Conservation (phyloP, 345 rosid genomes). For the Alliaria petiolata region DNA sequence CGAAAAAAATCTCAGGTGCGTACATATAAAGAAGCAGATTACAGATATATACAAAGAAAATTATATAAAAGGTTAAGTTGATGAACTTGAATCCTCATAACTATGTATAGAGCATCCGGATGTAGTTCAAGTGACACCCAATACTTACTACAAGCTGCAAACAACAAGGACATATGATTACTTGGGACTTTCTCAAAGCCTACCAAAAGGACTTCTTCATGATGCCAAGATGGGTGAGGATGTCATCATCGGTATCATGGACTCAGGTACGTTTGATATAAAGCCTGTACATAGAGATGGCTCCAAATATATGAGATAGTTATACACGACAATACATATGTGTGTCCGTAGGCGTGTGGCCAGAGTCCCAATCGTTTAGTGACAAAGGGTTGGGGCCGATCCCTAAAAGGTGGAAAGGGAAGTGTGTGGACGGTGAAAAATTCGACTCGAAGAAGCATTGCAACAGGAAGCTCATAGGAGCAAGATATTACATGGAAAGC, state of each 20-base stretch:
- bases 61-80: background rate
- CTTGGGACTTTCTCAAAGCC: constrained; percentile 41
- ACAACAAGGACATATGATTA: constrained; percentile 69
- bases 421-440: constrained; percentile 3
- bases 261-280: constrained; percentile 39
- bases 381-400: constrained; percentile 24
- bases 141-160: constrained; percentile 46
- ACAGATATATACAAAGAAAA: background rate
- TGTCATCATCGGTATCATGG: constrained; percentile 57
- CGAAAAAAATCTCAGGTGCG: constrained; percentile 23
- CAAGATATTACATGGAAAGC: constrained; percentile 36
- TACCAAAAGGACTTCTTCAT: constrained; percentile 33
- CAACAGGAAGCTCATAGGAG: constrained; percentile 54
- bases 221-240: constrained; percentile 59
- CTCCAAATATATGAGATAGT: background rate
- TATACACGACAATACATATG: background rate
- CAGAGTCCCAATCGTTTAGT: constrained; percentile 5
- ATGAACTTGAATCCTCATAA: background rate
- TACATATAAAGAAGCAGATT: background rate
- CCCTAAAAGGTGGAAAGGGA: constrained; percentile 25
- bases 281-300: background rate
- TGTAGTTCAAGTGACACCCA: constrained; percentile 31
- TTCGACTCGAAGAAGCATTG: constrained; percentile 32
- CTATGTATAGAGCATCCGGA: constrained; percentile 1
- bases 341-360: constrained; percentile 21